phyloP scores from a whole-genome alignment of 768 basidiomycete genomes.

The Boletellus sp. region DNA sequence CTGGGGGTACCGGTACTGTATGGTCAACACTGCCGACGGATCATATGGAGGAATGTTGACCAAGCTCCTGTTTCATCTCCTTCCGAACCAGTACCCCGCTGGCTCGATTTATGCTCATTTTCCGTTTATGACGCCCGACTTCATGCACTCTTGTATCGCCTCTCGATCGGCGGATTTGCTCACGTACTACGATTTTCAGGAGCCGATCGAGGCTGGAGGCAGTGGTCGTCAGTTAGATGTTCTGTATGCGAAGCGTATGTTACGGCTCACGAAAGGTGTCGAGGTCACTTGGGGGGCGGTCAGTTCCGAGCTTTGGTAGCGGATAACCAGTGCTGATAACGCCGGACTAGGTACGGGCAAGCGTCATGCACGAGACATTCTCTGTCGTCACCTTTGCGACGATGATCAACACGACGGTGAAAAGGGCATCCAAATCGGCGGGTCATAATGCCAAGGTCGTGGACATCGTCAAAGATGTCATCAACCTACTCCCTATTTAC shows the following conservation, averaged over 20 bases:
- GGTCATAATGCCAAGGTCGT: slow-evolving; percentile 29
- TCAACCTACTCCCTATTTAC: slow-evolving; percentile 56
- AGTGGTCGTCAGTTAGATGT: background rate
- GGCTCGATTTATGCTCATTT: slow-evolving; percentile 73
- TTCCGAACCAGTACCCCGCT: slow-evolving; percentile 65
- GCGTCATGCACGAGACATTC: slow-evolving; percentile 13
- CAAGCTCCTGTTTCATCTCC: slow-evolving; percentile 65
- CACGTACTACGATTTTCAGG: slow-evolving; percentile 55
- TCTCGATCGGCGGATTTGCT: slow-evolving; percentile 30
- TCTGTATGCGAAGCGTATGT: slow-evolving; percentile 17
- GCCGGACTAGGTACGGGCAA: slow-evolving; percentile 11
- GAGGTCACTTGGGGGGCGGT: slow-evolving; percentile 9
- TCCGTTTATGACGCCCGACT: slow-evolving; percentile 67
- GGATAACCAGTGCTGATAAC: background rate
- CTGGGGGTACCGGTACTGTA: slow-evolving; percentile 77
- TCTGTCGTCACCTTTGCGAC: slow-evolving; percentile 8
- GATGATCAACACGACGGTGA: slow-evolving; percentile 8
- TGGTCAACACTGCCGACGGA: slow-evolving; percentile 59
- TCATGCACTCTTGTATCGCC: slow-evolving; percentile 41
- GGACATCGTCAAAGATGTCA: slow-evolving; percentile 65
- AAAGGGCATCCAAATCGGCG: slow-evolving; percentile 10
- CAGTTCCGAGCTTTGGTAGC: background rate
- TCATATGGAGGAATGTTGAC: slow-evolving; percentile 75
- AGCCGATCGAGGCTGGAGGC: slow-evolving; percentile 34
- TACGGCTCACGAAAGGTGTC: slow-evolving; percentile 13